These are phyloP conservation scores for Clavispora fructus DNA, from an alignment of 805 yeast species.

Conservation along the genomic window DNA sequence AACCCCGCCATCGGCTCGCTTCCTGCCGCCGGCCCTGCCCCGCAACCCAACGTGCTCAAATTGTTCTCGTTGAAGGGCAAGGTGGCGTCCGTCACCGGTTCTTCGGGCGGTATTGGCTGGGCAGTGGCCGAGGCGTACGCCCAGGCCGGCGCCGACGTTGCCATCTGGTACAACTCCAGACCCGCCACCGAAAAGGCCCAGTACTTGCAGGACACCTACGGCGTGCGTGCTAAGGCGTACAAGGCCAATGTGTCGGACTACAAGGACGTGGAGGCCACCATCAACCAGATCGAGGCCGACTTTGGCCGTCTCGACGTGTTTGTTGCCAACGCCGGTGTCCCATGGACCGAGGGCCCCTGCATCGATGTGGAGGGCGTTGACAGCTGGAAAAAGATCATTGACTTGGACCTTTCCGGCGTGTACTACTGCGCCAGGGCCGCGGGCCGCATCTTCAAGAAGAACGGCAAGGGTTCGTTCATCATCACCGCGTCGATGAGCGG, in stretches of 20 bases:
- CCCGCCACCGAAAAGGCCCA: constrained; percentile 59
- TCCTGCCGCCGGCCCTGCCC: constrained; percentile 44
- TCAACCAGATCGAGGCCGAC: constrained; percentile 52
- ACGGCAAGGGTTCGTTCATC: constrained; percentile 39
- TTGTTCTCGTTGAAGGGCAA: constrained; percentile 76
- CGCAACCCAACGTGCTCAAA: constrained; percentile 52
- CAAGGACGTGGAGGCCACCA: constrained; percentile 43
- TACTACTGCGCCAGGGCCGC: constrained; percentile 40
- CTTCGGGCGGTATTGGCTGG: constrained; percentile 76
- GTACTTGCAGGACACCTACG: constrained; percentile 40
- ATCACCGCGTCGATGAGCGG: constrained; percentile 45
- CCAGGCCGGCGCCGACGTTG: constrained; percentile 84
- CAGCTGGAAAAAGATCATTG: constrained; percentile 31
- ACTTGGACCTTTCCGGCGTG: constrained; percentile 38
- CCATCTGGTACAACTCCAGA: constrained; percentile 56
- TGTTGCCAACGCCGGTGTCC: constrained; percentile 90
- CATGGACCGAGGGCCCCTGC: constrained; percentile 52
- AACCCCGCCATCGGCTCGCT: constrained; percentile 35
- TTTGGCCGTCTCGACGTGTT: constrained; percentile 79
- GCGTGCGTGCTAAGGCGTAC: constrained; percentile 60
- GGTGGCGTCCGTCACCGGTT: constrained; percentile 81
- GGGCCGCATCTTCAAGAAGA: constrained; percentile 35
- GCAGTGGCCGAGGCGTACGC: constrained; percentile 80
- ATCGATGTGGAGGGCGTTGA: constrained; percentile 33
- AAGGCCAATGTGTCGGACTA: constrained; percentile 52